Evolutionary conservation across 495 filamentous ascomycete species (phyloP), one percentile per base, ranked within the genome.

Genomic region (Immersiella caudata): DNA sequence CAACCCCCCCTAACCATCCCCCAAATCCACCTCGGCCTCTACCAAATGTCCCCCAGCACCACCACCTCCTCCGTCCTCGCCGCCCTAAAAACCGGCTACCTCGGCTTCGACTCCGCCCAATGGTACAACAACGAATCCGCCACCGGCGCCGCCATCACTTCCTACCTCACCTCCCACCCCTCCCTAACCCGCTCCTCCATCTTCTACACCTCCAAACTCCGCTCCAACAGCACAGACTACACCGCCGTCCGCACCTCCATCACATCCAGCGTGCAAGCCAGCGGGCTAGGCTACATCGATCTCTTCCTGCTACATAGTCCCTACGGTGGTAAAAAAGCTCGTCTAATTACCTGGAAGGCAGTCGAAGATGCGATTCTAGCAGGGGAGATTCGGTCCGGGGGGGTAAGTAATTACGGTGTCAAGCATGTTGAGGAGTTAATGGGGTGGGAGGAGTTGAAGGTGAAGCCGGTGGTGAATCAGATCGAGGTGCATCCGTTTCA

Each of bases 401-500:
- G 89, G 1, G 86, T 91, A 1, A 88, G 85, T 71, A 91, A 91
- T 71, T 91, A 84, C 74, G 89, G 89, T 5, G 83, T 88, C 20
- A 82, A 84, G 64, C 89, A 92, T 77, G 75, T 91, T 16, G 77
- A 89, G 69, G 89, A 92, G 75, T 81, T 92, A 11, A 77, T 88
- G 58, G 81, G 73, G 26, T 85, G 82, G 14, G 82, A 81, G 54
- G 24, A 62, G 0, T 86, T 83, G 20, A 75, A 74, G 14, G 75
- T 89, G 22, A 57, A 73, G 9, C 88, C 89, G 0, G 81, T 76
- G 0, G 83, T 92, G 29, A 90, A 91, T 67, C 89, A 92, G 75
- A 83, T 90, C 64, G 89, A 91, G 72, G 82, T 90, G 0, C 88
- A 91, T 62, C 89, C 88, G 0, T 92, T 90, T 78, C 89, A 90